phyloP scores from a whole-genome alignment of 345 rosid genomes.

The Salix arbutifolia region DNA sequence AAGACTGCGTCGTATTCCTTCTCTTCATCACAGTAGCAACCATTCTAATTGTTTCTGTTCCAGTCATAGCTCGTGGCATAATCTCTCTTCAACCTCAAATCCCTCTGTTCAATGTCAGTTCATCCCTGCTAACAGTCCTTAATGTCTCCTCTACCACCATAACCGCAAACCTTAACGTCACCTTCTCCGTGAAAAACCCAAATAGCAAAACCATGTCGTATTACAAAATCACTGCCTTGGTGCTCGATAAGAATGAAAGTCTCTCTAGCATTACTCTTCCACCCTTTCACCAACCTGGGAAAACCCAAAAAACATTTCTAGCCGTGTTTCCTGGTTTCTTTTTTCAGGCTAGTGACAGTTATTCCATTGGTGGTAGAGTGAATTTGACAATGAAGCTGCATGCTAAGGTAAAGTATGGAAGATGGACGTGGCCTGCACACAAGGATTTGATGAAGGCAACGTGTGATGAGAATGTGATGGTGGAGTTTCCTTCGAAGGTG shows the following conservation, averaged over 20 bases:
- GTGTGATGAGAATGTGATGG: neutral
- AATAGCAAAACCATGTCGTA: neutral
- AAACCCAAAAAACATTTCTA: neutral
- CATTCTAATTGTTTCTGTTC: neutral
- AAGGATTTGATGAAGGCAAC: neutral
- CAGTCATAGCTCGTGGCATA: neutral
- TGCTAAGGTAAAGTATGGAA: conserved; percentile 4
- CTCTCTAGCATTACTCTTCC: neutral
- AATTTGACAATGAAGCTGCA: neutral
- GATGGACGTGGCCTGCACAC: conserved; percentile 14
- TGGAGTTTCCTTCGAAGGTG: neutral
- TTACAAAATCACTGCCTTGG: neutral
- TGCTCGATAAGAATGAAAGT: neutral
- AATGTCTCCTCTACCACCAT: neutral
- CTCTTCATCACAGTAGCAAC: neutral
- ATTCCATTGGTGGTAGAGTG: neutral
- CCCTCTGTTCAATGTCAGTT: conserved; percentile 1
- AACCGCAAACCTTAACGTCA: neutral
- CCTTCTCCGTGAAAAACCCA: neutral
- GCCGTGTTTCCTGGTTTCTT: neutral
- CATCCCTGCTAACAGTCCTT: neutral
- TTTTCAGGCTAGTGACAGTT: neutral
- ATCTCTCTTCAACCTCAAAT: conserved; percentile 5
- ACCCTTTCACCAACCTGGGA: neutral
- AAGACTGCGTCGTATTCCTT: conserved; percentile 5